Evolutionary conservation across 192 early-diverging fungal genomes (phyloP).

Genomic region (Backusella morwellensis): DNA sequence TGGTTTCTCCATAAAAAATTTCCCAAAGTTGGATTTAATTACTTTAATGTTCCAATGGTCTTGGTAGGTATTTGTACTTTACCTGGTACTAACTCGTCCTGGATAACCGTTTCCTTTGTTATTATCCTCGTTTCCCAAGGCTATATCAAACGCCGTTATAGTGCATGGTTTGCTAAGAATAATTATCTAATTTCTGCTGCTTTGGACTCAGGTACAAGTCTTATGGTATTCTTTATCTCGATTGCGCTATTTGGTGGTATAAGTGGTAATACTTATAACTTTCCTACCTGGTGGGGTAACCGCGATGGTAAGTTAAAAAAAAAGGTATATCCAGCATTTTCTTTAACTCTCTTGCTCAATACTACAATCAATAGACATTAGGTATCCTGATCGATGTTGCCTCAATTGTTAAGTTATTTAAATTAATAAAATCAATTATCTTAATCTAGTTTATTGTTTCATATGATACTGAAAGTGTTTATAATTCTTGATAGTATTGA

Average conservation of each 20-base stretch:
- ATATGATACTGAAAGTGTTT: too few relatives aligned
- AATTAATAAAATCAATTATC: neutral
- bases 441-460: too few relatives aligned
- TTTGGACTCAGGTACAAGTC: conserved; percentile 55
- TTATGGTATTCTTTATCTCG: conserved; percentile 41
- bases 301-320: neutral
- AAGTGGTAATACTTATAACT: conserved; percentile 18
- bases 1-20: conserved; percentile 42
- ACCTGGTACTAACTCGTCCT: conserved; percentile 27
- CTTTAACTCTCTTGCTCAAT: neutral
- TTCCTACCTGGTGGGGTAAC: conserved; percentile 40
- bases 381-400: neutral
- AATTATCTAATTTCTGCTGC: conserved; percentile 71
- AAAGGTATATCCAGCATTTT: neutral
- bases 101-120: conserved; percentile 45
- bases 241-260: conserved; percentile 26
- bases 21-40: conserved; percentile 49
- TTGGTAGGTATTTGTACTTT: conserved; percentile 24
- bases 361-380: neutral
- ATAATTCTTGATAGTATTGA: too few relatives aligned
- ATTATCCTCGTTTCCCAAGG: conserved; percentile 49
- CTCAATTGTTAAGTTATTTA: neutral
- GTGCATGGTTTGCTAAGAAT: conserved; percentile 59
- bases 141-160: conserved; percentile 44
- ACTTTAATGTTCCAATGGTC: conserved; percentile 47